Evolutionary conservation across 2,329 filamentous ascomycete species (phyloP), one percentile per base, ranked within the genome.

Genomic region (Niveomyces coronatus): DNA sequence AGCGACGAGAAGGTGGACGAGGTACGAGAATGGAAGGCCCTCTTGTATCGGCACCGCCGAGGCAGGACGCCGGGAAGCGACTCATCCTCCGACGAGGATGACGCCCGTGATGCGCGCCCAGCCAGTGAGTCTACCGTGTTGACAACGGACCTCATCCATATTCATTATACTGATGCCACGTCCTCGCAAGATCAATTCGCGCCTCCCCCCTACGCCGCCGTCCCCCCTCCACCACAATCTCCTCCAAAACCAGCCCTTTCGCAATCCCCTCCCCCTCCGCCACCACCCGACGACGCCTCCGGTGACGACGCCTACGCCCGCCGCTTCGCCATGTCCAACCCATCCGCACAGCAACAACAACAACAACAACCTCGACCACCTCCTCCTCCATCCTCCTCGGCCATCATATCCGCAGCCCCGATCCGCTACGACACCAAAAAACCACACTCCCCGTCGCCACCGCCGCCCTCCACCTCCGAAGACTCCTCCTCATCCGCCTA

Each of bases 1-100:
- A 91, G 85, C 52, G 85, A 93, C 42, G 87, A 94, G 61, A 82
- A 85, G 53, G 75, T 88, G 42, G 66, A 73, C 14, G 86, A 93
- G 54, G 74, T 87, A 4, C 71, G 76, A 41, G 86, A 93, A 50
- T 95, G 88, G 88, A 93, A 88, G 55, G 76, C 80, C 28, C 64
- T 83, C 26, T 66, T 94, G 11, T 88, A 91, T 56, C 76, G 77
- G 11, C 83, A 87, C 53, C 70, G 78, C 31, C 71, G 70, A 48
- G 66, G 41, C 60, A 51, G 49, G 33, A 74, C 67, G 20, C 59
- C 60, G 19, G 53, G 56, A 20, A 62, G 57, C 35, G 57, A 61
- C 36, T 22, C 52, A 8, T 60, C 35, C 9, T 37, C 54, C 2
- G 64, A 66, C 34, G 65, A 69, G 27, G 58, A 66, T 35, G 54